Evolutionary conservation across 1,139 yeast species (phyloP).

Genomic region (Yamadazyma conglobata): DNA sequence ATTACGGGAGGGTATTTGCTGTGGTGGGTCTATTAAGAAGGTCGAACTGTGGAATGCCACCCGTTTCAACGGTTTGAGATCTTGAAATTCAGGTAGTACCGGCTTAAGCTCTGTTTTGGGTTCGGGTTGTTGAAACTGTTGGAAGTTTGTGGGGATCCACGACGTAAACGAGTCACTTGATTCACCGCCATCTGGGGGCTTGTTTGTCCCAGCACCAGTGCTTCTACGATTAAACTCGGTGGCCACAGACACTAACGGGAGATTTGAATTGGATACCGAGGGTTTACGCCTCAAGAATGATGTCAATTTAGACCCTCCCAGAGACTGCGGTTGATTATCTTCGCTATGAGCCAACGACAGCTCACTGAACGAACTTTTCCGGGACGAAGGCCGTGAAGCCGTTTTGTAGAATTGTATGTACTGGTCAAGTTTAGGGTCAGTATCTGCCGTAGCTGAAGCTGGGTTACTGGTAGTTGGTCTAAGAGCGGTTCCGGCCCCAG

Average conservation of each 20-base stretch:
- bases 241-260: slow-evolving; percentile 15
- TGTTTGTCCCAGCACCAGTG: neutral
- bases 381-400: slow-evolving; percentile 13
- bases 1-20: slow-evolving; percentile 60
- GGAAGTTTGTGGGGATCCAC: slow-evolving; percentile 12
- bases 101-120: slow-evolving; percentile 7
- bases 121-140: slow-evolving; percentile 5
- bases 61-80: slow-evolving; percentile 49
- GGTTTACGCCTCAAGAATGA: slow-evolving; percentile 27
- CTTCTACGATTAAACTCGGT: slow-evolving; percentile 17
- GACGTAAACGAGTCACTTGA: slow-evolving; percentile 8
- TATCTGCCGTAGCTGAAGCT: slow-evolving; percentile 1
- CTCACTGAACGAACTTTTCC: slow-evolving; percentile 18
- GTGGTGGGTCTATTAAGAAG: slow-evolving; percentile 70
- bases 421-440: slow-evolving; percentile 57
- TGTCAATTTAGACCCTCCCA: slow-evolving; percentile 16
- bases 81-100: slow-evolving; percentile 21
- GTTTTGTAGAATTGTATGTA: slow-evolving; percentile 52
- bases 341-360: slow-evolving; percentile 4
- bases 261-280: slow-evolving; percentile 8
- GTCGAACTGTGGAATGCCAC: slow-evolving; percentile 74
- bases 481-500: no score
- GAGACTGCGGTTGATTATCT: slow-evolving; percentile 4
- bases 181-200: slow-evolving; percentile 3
- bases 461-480: no score